phyloP scores from a whole-genome alignment of 108 stramenopile species.

The Cyclotella kingstonii region DNA sequence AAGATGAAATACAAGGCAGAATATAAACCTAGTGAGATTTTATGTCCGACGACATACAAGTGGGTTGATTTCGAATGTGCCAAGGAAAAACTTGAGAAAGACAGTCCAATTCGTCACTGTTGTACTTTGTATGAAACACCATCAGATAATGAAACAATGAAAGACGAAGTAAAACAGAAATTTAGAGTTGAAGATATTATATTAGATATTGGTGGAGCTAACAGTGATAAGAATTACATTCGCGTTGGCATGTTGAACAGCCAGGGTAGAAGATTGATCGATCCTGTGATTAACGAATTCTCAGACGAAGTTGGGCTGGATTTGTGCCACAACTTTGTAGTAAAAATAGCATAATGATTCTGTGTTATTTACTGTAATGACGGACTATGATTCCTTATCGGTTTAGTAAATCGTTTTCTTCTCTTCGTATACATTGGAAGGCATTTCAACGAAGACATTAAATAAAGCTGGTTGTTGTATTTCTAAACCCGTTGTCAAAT shows the following conservation, averaged over 20 bases:
- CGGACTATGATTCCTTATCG: too few species aligned
- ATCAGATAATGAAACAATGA: neutral
- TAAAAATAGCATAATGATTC: constrained; percentile 53
- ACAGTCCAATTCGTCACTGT: constrained; percentile 53
- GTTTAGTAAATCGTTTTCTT: constrained; percentile 19
- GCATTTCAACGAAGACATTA: constrained; percentile 60
- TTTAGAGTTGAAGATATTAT: constrained; percentile 16
- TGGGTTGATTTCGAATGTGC: constrained; percentile 87
- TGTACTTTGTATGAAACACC: constrained; percentile 33
- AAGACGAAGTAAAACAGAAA: neutral
- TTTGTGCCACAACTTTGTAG: constrained; percentile 43
- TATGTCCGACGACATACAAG: constrained; percentile 72
- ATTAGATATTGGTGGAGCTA: constrained; percentile 60
- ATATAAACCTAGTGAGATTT: constrained; percentile 89
- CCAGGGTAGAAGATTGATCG: constrained; percentile 62
- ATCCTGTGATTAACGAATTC: constrained; percentile 64
- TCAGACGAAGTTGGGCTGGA: constrained; percentile 53
- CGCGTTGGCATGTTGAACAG: constrained; percentile 65
- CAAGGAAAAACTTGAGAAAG: constrained; percentile 46
- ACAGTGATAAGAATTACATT: constrained; percentile 32
- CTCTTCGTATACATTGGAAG: constrained; percentile 17
- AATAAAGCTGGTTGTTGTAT: constrained; percentile 74
- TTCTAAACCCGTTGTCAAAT: constrained; percentile 60
- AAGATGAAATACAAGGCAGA: constrained; percentile 98
- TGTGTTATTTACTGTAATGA: too few species aligned